Evolutionary conservation across 768 basidiomycete species (phyloP).

Genomic region (Lactarius vividus): DNA sequence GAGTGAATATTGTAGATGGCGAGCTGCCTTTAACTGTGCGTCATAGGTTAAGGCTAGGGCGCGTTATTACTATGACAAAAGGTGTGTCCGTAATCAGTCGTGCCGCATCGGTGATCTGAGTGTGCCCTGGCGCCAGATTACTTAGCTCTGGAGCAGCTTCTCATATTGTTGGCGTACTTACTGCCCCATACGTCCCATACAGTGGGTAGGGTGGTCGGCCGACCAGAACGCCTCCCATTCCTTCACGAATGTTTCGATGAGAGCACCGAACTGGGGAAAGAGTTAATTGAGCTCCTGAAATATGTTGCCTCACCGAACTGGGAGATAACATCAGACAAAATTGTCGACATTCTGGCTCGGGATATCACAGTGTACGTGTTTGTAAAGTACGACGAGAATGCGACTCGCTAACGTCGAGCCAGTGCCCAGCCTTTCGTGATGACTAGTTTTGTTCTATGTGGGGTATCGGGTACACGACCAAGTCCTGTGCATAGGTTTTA

Average conservation of each 20-base stretch:
- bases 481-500: constrained; percentile 22
- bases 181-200: constrained; percentile 22
- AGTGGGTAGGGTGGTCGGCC: constrained; percentile 10
- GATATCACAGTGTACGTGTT: constrained; percentile 25
- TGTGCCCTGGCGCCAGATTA: constrained; percentile 17
- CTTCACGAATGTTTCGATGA: constrained; percentile 23
- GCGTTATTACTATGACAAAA: constrained; percentile 16
- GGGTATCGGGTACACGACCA: not conserved
- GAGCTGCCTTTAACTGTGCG: not conserved
- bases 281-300: constrained; percentile 24
- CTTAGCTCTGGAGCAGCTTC: constrained; percentile 24
- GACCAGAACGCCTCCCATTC: constrained; percentile 19
- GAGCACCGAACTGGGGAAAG: constrained; percentile 10
- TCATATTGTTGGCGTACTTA: constrained; percentile 25
- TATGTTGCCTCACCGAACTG: constrained; percentile 22
- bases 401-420: too few relatives aligned
- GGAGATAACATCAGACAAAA: constrained; percentile 25
- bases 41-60: constrained; percentile 17
- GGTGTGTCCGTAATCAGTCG: constrained; percentile 8
- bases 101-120: not conserved
- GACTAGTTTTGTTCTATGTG: constrained; percentile 14
- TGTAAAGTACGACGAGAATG: not conserved
- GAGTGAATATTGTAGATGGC: not conserved
- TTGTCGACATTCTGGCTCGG: constrained; percentile 27
- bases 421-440: constrained; percentile 26